Evolutionary conservation across 108 stramenopile species (phyloP).

Genomic region (Discostella pseudostelligera): DNA sequence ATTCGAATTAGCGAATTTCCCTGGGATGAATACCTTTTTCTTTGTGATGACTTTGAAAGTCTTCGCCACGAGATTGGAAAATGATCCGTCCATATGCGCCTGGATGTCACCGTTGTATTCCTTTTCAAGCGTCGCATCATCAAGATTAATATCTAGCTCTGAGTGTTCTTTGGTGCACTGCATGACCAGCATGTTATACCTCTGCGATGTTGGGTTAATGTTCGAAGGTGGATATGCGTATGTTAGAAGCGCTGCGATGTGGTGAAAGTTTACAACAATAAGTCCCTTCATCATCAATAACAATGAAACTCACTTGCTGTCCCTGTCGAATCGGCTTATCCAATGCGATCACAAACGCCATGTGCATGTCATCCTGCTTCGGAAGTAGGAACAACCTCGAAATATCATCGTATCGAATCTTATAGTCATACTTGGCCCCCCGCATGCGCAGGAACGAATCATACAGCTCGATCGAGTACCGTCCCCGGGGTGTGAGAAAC

Average conservation of each 20-base stretch:
- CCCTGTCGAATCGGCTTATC: constrained; percentile 98
- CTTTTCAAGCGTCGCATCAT: constrained; percentile 88
- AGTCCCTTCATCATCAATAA: too few relatives aligned
- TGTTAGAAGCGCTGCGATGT: not conserved
- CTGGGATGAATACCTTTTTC: constrained; percentile 96
- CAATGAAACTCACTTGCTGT: constrained; percentile 68
- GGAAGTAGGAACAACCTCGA: constrained; percentile 92
- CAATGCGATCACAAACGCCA: constrained; percentile 97
- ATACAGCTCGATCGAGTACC: constrained; percentile 94
- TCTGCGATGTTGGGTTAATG: constrained; percentile 8
- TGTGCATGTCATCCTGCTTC: constrained; percentile 91
- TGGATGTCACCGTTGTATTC: constrained; percentile 88
- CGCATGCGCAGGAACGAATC: constrained; percentile 87
- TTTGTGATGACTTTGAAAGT: constrained; percentile 96
- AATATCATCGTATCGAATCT: constrained; percentile 96
- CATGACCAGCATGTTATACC: constrained; percentile 96
- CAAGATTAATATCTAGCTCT: constrained; percentile 86
- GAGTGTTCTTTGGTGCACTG: constrained; percentile 83
- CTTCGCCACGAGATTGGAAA: constrained; percentile 96
- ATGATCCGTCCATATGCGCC: constrained; percentile 87
- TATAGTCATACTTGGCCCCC: constrained; percentile 98
- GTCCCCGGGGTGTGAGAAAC: constrained; percentile 96
- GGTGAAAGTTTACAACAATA: too few relatives aligned
- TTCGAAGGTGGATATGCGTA: too few relatives aligned
- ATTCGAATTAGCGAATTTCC: constrained; percentile 87